Evolutionary conservation across 257 asterid genomes (phyloP).

Genomic region (Lithospermum erythrorhizon): DNA sequence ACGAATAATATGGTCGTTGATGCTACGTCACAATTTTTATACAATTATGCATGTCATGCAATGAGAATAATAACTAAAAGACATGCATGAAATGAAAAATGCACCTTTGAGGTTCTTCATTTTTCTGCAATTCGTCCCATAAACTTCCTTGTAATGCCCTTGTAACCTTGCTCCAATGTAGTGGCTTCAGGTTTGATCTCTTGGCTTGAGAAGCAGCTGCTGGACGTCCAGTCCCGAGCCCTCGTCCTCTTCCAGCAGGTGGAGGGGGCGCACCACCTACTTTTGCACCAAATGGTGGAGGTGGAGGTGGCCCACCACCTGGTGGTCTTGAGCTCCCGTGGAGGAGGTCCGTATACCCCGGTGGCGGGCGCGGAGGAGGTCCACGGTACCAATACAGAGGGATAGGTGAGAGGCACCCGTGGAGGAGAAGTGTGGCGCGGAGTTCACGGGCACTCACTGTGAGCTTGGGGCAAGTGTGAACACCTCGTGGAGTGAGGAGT

Average conservation of each 20-base stretch:
- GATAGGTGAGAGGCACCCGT: no score
- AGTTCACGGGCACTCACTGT: no score
- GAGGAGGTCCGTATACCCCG: conserved; percentile 32
- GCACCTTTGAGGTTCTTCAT: conserved; percentile 79
- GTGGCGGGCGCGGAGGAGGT: conserved; percentile 11
- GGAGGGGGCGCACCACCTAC: conserved; percentile 50
- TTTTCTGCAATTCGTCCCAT: conserved; percentile 95
- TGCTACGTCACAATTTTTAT: no score
- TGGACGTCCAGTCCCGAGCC: conserved; percentile 38
- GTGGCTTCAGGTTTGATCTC: conserved; percentile 81
- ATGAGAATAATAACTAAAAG: conserved; percentile 4
- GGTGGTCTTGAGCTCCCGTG: conserved; percentile 38
- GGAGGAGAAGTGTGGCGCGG: no score
- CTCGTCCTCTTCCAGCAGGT: conserved; percentile 58
- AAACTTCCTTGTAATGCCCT: conserved; percentile 95
- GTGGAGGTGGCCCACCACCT: conserved; percentile 39
- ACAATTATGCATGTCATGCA: no score
- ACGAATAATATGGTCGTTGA: no score
- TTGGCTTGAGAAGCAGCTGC: conserved; percentile 40
- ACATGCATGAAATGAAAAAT: conserved; percentile 17
- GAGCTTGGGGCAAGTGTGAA: no score
- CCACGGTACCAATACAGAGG: no score
- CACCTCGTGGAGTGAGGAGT: no score
- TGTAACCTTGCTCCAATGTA: conserved; percentile 98
- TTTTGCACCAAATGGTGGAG: conserved; percentile 46